These are phyloP conservation scores for Postia placenta DNA, from an alignment of 768 basidiomycete genomes.

Conservation along the genomic window DNA sequence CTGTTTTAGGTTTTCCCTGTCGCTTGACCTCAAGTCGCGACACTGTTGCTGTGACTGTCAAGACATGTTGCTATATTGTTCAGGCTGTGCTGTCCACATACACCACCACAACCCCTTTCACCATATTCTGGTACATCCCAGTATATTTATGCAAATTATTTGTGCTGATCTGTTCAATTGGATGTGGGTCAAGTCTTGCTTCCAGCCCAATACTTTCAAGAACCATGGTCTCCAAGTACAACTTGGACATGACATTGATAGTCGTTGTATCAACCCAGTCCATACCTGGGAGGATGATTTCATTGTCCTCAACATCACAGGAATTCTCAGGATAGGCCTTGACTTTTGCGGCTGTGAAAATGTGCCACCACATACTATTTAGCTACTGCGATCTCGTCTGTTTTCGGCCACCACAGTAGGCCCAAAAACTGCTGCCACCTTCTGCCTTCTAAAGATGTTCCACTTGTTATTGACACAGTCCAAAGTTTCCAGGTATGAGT, in stretches of 20 bases:
- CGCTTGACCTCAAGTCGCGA: too few relatives aligned
- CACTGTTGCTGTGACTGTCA: too few relatives aligned
- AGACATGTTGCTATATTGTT: too few relatives aligned
- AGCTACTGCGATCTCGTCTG: slow-evolving; percentile 26
- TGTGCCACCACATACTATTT: not conserved
- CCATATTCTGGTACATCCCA: too few relatives aligned
- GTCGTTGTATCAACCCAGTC: slow-evolving; percentile 6
- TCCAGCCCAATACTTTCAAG: slow-evolving; percentile 4
- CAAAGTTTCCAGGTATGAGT: slow-evolving; percentile 28
- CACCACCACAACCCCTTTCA: too few relatives aligned
- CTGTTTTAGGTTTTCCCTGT: too few relatives aligned
- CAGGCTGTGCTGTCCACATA: too few relatives aligned
- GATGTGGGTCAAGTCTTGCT: not conserved
- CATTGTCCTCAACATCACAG: slow-evolving; percentile 19
- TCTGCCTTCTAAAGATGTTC: slow-evolving; percentile 24
- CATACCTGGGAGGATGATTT: slow-evolving; percentile 5
- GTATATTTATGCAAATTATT: too few relatives aligned
- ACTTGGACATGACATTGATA: slow-evolving; percentile 19
- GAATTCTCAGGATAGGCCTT: slow-evolving; percentile 19
- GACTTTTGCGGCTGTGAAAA: slow-evolving; percentile 20
- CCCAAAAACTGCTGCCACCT: slow-evolving; percentile 27
- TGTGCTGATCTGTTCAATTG: too few relatives aligned
- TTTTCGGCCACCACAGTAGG: slow-evolving; percentile 26
- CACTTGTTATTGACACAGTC: slow-evolving; percentile 27
- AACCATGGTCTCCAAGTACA: slow-evolving; percentile 18